These are phyloP conservation scores for Alnus rubra DNA, from an alignment of 306 rosid species.

Conservation along the genomic window DNA sequence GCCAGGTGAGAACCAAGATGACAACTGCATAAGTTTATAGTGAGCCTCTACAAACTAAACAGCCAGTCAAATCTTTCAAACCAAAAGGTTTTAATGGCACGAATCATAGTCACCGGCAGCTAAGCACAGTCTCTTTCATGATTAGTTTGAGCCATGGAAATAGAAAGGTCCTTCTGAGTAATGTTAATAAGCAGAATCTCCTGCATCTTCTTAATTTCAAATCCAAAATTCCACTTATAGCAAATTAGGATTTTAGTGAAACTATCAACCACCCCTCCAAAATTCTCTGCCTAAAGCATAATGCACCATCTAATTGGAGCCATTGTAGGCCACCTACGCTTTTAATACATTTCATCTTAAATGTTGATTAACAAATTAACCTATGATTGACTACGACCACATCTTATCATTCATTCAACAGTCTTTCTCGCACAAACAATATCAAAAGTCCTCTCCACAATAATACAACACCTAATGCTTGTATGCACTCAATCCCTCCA, in stretches of 20 bases:
- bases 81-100: not conserved
- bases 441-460: not conserved
- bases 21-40: not conserved
- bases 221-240: no score
- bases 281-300: not conserved
- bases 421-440: not conserved
- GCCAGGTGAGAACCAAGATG: not conserved
- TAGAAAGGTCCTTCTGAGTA: not conserved
- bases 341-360: not conserved
- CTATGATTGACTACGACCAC: not conserved
- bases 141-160: no score
- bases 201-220: not conserved
- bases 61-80: not conserved
- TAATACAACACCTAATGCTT: not conserved
- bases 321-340: not conserved
- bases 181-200: not conserved
- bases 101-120: not conserved
- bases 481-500: not conserved
- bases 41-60: not conserved
- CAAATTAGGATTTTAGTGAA: no score
- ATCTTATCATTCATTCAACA: slow-evolving; percentile 5
- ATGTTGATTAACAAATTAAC: not conserved
- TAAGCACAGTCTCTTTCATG: not conserved
- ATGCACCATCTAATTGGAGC: not conserved
- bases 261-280: not conserved